Base-by-base conservation (phyloP, 129 eudicot genomes). In the Centaurea solstitialis region DNA sequence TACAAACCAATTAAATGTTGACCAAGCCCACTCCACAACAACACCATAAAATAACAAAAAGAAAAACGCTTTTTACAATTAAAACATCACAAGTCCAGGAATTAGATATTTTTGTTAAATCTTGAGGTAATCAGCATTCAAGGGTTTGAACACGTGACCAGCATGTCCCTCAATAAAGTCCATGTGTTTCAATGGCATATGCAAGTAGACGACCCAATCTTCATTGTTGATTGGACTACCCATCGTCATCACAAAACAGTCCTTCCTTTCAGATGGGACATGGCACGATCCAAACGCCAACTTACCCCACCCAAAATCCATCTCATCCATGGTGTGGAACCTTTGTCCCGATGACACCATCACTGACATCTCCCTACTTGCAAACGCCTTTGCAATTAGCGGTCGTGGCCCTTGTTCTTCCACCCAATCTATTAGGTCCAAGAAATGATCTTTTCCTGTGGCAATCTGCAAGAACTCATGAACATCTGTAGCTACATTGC, bases 121-220 rank as follows among this genome's bases (percentile, higher is more conserved):
- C 5, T 80, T 57, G 9, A 89, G 83, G 61, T 81, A 89, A 70
- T 79, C 77, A 11, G 67, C 76, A 53, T 80, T 76, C 28, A 88
- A 70, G 2, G 91, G 91, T 5, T 59, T 77, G 21, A 91, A 75
- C 13, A 88, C 76, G 39, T 82, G 79, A 28, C 78, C 37, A 28
- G 82, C 89, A 18, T 83, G 24, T 1, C 15, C 41, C 72, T 88
- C 92, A 1, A 91, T 72, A 28, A 66, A 71, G 1, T 88, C 87
- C 47, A 91, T 5, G 10, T 88, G 96, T 37, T 65, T 81, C 45
- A 41, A 69, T 37, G 68, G 24, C 72, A 91, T n/a, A 59, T 88
- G 93, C 84, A 84, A 81, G 50, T 88, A 91, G 7, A 91, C 88
- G 10, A 91, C 10, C 96, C 93, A 91, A 68, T 91, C 96, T 9